Evolutionary conservation across 2,329 filamentous ascomycete genomes (phyloP).

Genomic region (Calonectria naviculata): DNA sequence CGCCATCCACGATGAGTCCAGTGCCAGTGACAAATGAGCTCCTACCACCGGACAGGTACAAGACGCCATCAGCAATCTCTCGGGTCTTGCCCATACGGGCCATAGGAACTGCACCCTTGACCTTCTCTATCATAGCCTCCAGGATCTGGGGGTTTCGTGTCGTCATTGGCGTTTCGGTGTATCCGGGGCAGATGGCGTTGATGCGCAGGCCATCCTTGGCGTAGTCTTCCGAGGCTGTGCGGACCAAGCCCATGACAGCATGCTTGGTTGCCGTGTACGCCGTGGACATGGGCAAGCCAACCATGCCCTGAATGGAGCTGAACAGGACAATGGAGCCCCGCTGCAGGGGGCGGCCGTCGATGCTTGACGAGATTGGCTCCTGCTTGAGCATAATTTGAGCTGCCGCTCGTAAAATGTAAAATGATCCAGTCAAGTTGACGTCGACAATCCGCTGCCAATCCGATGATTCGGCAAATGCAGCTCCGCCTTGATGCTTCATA

Average conservation of each 20-base stretch:
- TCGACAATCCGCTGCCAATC: conserved; percentile 55
- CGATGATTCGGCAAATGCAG: conserved; percentile 45
- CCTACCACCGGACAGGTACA: conserved; percentile 32
- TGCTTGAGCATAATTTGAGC: conserved; percentile 57
- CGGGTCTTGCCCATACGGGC: conserved; percentile 39
- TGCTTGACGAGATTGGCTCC: conserved; percentile 48
- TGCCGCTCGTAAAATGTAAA: conserved; percentile 52
- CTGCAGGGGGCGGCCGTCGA: conserved; percentile 40
- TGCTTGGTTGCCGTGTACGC: conserved; percentile 34
- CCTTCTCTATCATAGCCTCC: conserved; percentile 40
- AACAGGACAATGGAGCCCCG: conserved; percentile 35
- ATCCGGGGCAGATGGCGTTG: conserved; percentile 49
- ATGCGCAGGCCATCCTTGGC: conserved; percentile 52
- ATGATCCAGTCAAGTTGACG: conserved; percentile 55
- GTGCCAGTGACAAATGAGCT: conserved; percentile 37
- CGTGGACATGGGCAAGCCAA: conserved; percentile 28
- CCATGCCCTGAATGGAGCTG: conserved; percentile 29
- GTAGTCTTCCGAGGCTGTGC: conserved; percentile 54
- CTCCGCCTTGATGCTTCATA: conserved; percentile 50
- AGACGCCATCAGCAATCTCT: conserved; percentile 44
- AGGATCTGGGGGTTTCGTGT: conserved; percentile 39
- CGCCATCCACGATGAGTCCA: conserved; percentile 30
- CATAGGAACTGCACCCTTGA: conserved; percentile 40
- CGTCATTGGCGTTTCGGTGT: conserved; percentile 45
- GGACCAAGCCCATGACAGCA: conserved; percentile 29